Evolutionary conservation across 2,329 filamentous ascomycete species (phyloP).

Genomic region (Waltergamsia citrina): DNA sequence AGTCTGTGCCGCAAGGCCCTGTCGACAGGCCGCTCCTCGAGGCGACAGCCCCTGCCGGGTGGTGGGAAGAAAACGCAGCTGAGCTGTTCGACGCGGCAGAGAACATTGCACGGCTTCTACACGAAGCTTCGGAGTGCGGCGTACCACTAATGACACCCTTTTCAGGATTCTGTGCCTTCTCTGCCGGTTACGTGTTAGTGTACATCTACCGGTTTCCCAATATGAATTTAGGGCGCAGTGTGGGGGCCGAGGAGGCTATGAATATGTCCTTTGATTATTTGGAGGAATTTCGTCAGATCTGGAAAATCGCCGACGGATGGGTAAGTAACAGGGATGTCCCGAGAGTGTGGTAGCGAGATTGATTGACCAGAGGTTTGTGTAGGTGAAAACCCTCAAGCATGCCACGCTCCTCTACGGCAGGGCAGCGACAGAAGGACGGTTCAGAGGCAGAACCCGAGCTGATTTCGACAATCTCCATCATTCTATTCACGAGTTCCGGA

Average conservation of each 20-base stretch:
- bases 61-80: conserved; percentile 27
- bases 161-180: conserved; percentile 34
- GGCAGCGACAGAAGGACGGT: conserved; percentile 11
- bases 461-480: conserved; percentile 19
- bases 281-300: conserved; percentile 15
- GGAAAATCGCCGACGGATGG: conserved; percentile 18
- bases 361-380: too few species aligned
- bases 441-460: conserved; percentile 14
- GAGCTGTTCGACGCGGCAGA: conserved; percentile 25
- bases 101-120: conserved; percentile 21
- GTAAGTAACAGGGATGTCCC: conserved; percentile 6
- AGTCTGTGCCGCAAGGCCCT: conserved; percentile 23
- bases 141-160: conserved; percentile 28
- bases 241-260: conserved; percentile 10
- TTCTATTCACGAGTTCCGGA: conserved; percentile 19
- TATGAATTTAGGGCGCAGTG: conserved; percentile 27
- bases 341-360: not conserved
- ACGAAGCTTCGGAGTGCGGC: conserved; percentile 25
- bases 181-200: conserved; percentile 29
- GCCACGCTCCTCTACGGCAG: conserved; percentile 15
- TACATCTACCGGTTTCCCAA: conserved; percentile 28
- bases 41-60: conserved; percentile 23
- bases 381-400: conserved; percentile 16
- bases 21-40: conserved; percentile 28
- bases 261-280: conserved; percentile 16